phyloP scores from a whole-genome alignment of 164 flowering plant species.

The Aristolochia contorta region DNA sequence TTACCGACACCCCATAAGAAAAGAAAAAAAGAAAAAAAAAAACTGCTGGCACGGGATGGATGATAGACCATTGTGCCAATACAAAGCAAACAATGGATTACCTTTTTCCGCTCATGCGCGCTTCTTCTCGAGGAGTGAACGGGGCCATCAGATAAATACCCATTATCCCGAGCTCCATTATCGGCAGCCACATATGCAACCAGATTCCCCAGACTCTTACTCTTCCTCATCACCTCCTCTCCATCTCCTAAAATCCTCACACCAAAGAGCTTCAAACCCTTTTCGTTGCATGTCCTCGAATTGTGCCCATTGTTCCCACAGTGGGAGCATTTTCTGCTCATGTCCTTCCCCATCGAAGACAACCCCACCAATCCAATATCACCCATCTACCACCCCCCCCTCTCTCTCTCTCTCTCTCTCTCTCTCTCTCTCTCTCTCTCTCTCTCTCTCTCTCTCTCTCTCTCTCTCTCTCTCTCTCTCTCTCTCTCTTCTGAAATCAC shows the following conservation, averaged over 20 bases:
- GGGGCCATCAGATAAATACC: conserved; percentile 24
- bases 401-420: no score
- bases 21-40: background rate
- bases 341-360: conserved; percentile 6
- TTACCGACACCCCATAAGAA: background rate
- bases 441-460: no score
- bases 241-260: conserved; percentile 14
- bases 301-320: conserved; percentile 45
- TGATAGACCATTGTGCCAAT: background rate
- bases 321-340: conserved; percentile 27
- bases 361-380: background rate
- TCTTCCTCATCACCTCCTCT: conserved; percentile 24
- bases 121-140: conserved; percentile 4
- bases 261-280: conserved; percentile 29
- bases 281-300: conserved; percentile 32
- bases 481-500: background rate
- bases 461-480: no score
- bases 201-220: conserved; percentile 37
- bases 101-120: conserved; percentile 22
- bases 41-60: background rate
- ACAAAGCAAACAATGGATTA: background rate
- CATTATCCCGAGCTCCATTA: conserved; percentile 13
- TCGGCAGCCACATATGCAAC: background rate
- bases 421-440: no score
- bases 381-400: no score